These are phyloP conservation scores for Podaxis mareebaensis DNA, from an alignment of 768 basidiomycete genomes.

Conservation along the genomic window DNA sequence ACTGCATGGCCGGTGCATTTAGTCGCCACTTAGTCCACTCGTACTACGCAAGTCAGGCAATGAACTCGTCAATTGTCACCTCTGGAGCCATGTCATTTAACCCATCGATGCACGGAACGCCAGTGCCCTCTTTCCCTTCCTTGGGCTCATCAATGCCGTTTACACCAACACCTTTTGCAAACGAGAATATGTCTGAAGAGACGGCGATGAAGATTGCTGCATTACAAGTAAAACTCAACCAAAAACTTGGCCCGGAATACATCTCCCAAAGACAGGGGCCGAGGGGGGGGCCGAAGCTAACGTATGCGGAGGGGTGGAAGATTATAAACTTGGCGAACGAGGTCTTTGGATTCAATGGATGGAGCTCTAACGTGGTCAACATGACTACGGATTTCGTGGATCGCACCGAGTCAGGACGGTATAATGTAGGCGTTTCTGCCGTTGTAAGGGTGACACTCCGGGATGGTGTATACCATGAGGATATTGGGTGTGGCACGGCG, in stretches of 20 bases:
- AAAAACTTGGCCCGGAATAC: constrained; percentile 92
- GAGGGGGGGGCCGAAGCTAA: constrained; percentile 83
- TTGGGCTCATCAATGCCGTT: constrained; percentile 21
- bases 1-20: constrained; percentile 56
- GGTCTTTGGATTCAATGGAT: constrained; percentile 97
- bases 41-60: constrained; percentile 36
- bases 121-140: constrained; percentile 33
- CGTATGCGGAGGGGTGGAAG: constrained; percentile 97
- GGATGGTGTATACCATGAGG: constrained; percentile 91
- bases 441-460: constrained; percentile 84
- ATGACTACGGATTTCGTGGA: constrained; percentile 82
- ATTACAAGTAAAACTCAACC: constrained; percentile 80
- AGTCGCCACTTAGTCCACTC: constrained; percentile 59
- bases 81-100: constrained; percentile 65
- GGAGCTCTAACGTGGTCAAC: constrained; percentile 80
- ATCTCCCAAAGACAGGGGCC: constrained; percentile 89
- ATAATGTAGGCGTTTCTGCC: constrained; percentile 77
- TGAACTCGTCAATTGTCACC: constrained; percentile 38
- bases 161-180: constrained; percentile 15
- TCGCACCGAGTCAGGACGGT: constrained; percentile 61
- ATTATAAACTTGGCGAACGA: constrained; percentile 98
- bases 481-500: constrained; percentile 85
- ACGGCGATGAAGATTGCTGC: constrained; percentile 66
- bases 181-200: constrained; percentile 54
- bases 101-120: constrained; percentile 56